Percentiles rank a stretch among this genome's conserved stretches.
phyloP scores from a whole-genome alignment of 805 yeast species.

The Candida ponderosae region DNA sequence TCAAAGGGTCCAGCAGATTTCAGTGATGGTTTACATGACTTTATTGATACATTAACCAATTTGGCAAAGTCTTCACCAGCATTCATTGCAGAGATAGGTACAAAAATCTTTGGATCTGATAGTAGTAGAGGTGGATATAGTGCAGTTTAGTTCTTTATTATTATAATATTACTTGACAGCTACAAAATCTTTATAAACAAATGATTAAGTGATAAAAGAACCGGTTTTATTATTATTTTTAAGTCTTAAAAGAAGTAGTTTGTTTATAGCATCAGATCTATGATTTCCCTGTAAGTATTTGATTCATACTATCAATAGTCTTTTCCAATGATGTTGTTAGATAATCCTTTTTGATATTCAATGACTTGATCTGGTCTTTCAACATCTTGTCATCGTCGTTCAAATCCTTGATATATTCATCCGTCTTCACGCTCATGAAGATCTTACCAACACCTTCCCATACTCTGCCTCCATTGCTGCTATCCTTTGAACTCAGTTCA shows the following conservation, averaged over 20 bases:
- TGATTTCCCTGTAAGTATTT: conserved; percentile 9
- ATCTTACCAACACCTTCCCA: conserved; percentile 87
- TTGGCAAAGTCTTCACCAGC: conserved; percentile 53
- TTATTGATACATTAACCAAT: conserved; percentile 59
- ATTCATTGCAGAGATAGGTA: conserved; percentile 58
- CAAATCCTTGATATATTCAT: conserved; percentile 40
- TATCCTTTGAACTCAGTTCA: conserved; percentile 38
- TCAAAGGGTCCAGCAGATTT: conserved; percentile 60
- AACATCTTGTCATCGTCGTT: conserved; percentile 43
- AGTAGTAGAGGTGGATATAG: conserved; percentile 82
- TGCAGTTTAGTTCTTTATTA: conserved; percentile 68
- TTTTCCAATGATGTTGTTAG: conserved; percentile 72
- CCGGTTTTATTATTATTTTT: too few relatives aligned
- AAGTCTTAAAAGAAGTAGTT: too few relatives aligned
- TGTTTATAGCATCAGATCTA: too few relatives aligned
- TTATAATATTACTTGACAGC: background rate
- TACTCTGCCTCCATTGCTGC: conserved; percentile 40
- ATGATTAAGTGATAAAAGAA: too few relatives aligned
- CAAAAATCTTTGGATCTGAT: conserved; percentile 52
- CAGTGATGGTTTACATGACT: conserved; percentile 66
- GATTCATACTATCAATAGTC: conserved; percentile 56
- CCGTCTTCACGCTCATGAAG: conserved; percentile 39
- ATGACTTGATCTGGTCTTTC: conserved; percentile 49
- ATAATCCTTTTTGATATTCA: conserved; percentile 64
- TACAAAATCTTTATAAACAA: background rate